Conservation (phyloP, 306 rosid species). For the Macrotyloma uniflorum region DNA sequence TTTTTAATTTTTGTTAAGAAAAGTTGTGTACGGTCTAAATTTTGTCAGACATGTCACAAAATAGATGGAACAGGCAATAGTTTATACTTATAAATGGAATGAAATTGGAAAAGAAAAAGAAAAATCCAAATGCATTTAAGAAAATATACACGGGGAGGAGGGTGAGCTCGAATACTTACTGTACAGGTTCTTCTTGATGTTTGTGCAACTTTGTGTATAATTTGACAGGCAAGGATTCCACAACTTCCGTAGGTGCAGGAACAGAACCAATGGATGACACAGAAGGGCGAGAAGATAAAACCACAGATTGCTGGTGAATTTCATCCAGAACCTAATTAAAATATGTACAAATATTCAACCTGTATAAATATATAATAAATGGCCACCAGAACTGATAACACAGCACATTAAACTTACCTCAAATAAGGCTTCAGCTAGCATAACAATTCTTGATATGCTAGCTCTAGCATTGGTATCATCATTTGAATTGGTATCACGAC, state of each 20-base stretch:
- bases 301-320: conserved; percentile 99
- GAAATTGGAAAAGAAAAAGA: background rate
- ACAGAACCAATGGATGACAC: conserved; percentile 95
- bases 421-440: conserved; percentile 98
- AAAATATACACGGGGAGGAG: conserved; percentile 1
- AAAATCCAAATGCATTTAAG: background rate
- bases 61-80: background rate
- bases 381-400: conserved; percentile 29
- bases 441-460: conserved; percentile 97
- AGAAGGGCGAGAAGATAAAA: conserved; percentile 90
- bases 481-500: conserved; percentile 57
- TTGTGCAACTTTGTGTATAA: conserved; percentile 67
- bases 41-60: background rate
- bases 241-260: conserved; percentile 94
- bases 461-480: conserved; percentile 91
- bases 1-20: background rate
- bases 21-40: background rate
- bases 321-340: conserved; percentile 99
- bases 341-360: conserved; percentile 62
- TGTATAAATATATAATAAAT: conserved; percentile 46
- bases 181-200: conserved; percentile 91
- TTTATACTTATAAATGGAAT: background rate
- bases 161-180: conserved; percentile 60
- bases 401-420: conserved; percentile 63
- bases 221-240: conserved; percentile 95